Conservation (phyloP, 495 filamentous ascomycete species). For the Penicillium herquei region DNA sequence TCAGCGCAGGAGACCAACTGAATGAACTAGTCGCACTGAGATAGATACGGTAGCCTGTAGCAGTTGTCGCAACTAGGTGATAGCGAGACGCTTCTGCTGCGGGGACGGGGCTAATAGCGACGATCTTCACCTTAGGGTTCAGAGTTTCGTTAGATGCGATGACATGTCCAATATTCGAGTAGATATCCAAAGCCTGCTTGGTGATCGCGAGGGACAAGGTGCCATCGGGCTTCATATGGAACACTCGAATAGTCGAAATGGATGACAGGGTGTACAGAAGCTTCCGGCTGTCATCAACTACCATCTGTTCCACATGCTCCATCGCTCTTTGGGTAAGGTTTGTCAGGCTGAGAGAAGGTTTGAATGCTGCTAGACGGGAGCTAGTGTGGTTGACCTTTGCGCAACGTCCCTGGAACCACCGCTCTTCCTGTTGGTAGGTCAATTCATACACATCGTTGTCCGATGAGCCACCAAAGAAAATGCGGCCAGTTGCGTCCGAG, state of each 20-base stretch:
- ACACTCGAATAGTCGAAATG: conserved; percentile 78
- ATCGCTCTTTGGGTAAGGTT: conserved; percentile 38
- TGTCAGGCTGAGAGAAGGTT: conserved; percentile 56
- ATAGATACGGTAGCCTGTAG: conserved; percentile 86
- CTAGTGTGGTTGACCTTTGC: conserved; percentile 82
- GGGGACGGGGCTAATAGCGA: conserved; percentile 80
- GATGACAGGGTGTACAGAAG: conserved; percentile 90
- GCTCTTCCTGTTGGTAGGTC: conserved; percentile 93
- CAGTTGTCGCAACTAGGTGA: conserved; percentile 87
- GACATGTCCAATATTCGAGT: conserved; percentile 76
- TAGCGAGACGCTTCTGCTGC: conserved; percentile 76
- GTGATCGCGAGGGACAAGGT: conserved; percentile 55
- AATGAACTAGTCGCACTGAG: conserved; percentile 83
- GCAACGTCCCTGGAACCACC: conserved; percentile 85
- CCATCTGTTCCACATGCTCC: conserved; percentile 72
- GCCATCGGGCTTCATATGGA: conserved; percentile 65
- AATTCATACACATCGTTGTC: conserved; percentile 90
- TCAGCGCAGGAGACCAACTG: conserved; percentile 58
- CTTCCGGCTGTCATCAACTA: conserved; percentile 81
- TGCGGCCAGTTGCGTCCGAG: conserved; percentile 72
- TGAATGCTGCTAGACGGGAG: conserved; percentile 68
- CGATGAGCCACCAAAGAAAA: conserved; percentile 82
- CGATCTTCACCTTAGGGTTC: conserved; percentile 64
- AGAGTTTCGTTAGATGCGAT: conserved; percentile 66
- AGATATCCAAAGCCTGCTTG: conserved; percentile 51